Evolutionary conservation across 2,329 filamentous ascomycete genomes (phyloP).

Genomic region (Pseudogymnoascus sp.): DNA sequence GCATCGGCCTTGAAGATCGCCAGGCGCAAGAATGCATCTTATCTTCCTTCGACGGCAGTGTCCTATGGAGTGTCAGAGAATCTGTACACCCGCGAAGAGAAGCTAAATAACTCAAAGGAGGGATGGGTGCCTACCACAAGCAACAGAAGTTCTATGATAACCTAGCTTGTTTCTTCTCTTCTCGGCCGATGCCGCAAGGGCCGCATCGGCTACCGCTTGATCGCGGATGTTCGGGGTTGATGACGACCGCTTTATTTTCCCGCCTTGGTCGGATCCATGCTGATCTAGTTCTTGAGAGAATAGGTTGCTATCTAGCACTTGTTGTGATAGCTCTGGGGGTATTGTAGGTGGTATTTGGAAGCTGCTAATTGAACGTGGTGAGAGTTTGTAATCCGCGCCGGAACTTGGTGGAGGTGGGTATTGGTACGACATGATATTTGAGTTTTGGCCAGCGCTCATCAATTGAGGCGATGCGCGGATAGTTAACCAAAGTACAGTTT

Average conservation of each 20-base stretch:
- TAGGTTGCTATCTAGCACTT: slow-evolving; percentile 3
- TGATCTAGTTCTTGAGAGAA: slow-evolving; percentile 2
- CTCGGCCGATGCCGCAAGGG: slow-evolving; percentile 37
- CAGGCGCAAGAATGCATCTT: slow-evolving; percentile 69
- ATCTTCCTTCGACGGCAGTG: slow-evolving; percentile 93
- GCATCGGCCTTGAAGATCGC: slow-evolving; percentile 69
- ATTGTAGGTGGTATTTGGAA: slow-evolving; percentile 1
- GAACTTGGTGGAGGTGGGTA: slow-evolving; percentile 5
- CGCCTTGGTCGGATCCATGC: neutral
- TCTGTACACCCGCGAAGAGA: neutral
- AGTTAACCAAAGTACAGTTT: slow-evolving; percentile 3
- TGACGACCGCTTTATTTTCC: slow-evolving; percentile 37
- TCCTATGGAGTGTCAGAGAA: slow-evolving; percentile 41
- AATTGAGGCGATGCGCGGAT: neutral
- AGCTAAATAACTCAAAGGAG: slow-evolving; percentile 10
- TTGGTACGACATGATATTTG: slow-evolving; percentile 9
- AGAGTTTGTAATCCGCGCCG: neutral
- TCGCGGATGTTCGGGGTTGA: slow-evolving; percentile 41
- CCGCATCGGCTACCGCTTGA: slow-evolving; percentile 28
- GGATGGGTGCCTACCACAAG: slow-evolving; percentile 67
- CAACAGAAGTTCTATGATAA: slow-evolving; percentile 90
- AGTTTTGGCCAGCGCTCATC: neutral
- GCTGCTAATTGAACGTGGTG: neutral
- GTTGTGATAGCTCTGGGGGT: slow-evolving; percentile 1
- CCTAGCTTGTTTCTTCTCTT: slow-evolving; percentile 85